Base-by-base conservation (phyloP, 192 early-diverging fungal genomes). In the Backusella australiensis region DNA sequence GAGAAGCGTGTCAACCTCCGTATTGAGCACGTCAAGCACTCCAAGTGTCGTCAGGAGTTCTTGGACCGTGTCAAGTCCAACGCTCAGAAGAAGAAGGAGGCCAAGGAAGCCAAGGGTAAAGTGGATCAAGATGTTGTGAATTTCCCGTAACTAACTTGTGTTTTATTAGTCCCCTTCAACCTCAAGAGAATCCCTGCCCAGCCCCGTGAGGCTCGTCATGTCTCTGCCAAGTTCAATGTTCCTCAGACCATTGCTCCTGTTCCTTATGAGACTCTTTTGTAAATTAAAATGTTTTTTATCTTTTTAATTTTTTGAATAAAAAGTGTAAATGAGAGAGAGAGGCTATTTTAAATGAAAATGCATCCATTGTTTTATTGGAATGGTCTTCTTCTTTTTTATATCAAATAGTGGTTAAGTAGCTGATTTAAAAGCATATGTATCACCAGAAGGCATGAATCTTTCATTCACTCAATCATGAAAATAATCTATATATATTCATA, bases 1-100 rank as follows among this genome's bases (percentile, higher is more conserved):
- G 97, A 97, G 90, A 99, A 99, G 95, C 90, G 96, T 73, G 90
- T 99, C 88, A 98, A 98, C 90, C 83, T 99, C 86, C 94, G 97
- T 82, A 85, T 99, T 84, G 98, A 99, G 90, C 98, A 99, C 90
- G 89, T 99, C 86, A 96, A 93, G 90, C 97, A 99, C 94, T 99
- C 98, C 88, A 97, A 97, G 91, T 98, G 97, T 91, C 94, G 98
- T 85, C 89, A 93, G 79, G 96, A 97, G 80, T 99, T 99, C 91
- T 89, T 98, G 87, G 89, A 92, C 53, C 94, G 98, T 84, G 97
- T 98, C 83, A 97, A 97, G 92, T 90, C 93, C 82, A 99, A 98
- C 90, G 94, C 93, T 34, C 89, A 87, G 67, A 86, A 87, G 80
- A 91, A 92, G 89, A 87, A 90, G 82, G 94, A 94, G 68, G 96